Percentiles rank a stretch among this genome's conserved stretches.
Conservation (phyloP, 805 yeast species). For the Nematodospora valgi region DNA sequence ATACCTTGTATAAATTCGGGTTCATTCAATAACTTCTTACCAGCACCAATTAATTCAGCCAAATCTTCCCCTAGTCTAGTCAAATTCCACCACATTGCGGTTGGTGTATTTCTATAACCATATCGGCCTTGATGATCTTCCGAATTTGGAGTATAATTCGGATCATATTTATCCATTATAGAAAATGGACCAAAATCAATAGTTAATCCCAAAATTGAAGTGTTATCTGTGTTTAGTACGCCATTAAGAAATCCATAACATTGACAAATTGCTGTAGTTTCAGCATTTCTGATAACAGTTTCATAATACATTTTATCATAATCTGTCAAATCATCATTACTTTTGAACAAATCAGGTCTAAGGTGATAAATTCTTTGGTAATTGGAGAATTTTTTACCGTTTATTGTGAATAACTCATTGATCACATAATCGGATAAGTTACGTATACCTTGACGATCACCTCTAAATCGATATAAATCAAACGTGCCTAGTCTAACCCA, state of each 20-base stretch:
- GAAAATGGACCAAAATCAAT: constrained; percentile 96
- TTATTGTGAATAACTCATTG: constrained; percentile 51
- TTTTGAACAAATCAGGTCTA: constrained; percentile 18
- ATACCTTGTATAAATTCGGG: constrained; percentile 37
- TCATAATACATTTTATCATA: constrained; percentile 74
- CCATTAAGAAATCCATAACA: constrained; percentile 92
- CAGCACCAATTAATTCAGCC: constrained; percentile 78
- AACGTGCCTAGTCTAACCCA: constrained; percentile 91
- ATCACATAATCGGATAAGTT: constrained; percentile 71
- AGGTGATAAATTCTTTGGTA: constrained; percentile 20
- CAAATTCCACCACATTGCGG: constrained; percentile 90
- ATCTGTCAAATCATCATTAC: constrained; percentile 42
- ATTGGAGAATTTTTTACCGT: constrained; percentile 24
- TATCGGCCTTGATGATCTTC: constrained; percentile 75
- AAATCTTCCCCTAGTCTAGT: constrained; percentile 79
- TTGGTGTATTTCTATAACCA: constrained; percentile 79
- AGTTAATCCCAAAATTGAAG: constrained; percentile 82
- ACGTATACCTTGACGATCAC: constrained; percentile 61
- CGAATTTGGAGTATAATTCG: constrained; percentile 82
- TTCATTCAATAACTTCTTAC: constrained; percentile 47
- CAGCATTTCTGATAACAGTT: constrained; percentile 70
- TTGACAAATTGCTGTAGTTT: constrained; percentile 80
- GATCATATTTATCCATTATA: constrained; percentile 81
- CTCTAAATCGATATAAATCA: constrained; percentile 74
- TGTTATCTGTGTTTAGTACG: constrained; percentile 90